Evolutionary conservation across 2,329 filamentous ascomycete species (phyloP).

Genomic region (Hypoxylon sp.): DNA sequence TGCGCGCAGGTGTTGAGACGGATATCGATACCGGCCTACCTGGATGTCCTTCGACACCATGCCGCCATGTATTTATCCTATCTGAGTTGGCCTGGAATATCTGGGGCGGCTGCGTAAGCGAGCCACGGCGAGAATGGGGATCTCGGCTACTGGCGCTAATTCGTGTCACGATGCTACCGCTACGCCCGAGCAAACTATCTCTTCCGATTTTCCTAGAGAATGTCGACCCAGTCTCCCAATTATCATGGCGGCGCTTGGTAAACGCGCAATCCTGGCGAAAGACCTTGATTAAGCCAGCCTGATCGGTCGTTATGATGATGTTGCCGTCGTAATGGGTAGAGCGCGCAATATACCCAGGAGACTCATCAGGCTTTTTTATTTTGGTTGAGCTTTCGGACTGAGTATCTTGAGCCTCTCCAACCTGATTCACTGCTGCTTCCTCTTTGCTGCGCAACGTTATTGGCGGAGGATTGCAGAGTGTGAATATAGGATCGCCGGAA

Average conservation of each 20-base stretch:
- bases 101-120: constrained; percentile 61
- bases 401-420: constrained; percentile 56
- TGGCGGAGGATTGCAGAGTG: constrained; percentile 94
- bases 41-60: constrained; percentile 65
- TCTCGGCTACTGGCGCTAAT: constrained; percentile 63
- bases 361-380: constrained; percentile 72
- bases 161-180: constrained; percentile 69
- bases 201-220: constrained; percentile 79
- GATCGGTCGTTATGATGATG: constrained; percentile 93
- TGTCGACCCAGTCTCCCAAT: constrained; percentile 82
- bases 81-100: constrained; percentile 68
- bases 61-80: constrained; percentile 89
- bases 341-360: constrained; percentile 82
- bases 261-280: constrained; percentile 96
- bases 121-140: constrained; percentile 67
- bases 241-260: constrained; percentile 80
- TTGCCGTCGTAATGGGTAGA: constrained; percentile 84
- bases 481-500: constrained; percentile 94
- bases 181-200: constrained; percentile 71
- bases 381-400: constrained; percentile 48
- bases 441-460: constrained; percentile 83
- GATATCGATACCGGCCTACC: constrained; percentile 57
- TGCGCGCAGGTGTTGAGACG: constrained; percentile 59
- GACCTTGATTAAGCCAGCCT: constrained; percentile 90
- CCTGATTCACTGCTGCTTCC: constrained; percentile 67